These are phyloP conservation scores for Collybia sordida DNA, from an alignment of 768 basidiomycete species.

Conservation along the genomic window DNA sequence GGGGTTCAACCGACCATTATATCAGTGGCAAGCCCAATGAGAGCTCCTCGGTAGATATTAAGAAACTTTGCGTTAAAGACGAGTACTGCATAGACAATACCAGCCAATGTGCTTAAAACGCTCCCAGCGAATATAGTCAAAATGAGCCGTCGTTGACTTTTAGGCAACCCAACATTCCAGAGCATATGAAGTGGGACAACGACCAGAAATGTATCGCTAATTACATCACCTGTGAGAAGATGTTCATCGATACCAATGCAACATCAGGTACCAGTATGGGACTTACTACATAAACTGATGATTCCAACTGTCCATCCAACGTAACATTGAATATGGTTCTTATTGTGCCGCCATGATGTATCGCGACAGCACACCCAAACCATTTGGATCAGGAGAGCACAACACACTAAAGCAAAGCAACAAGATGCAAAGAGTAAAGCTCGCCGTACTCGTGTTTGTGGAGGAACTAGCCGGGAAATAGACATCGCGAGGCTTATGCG, in stretches of 20 bases:
- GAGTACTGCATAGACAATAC: slow-evolving; percentile 18
- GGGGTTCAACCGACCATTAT: slow-evolving; percentile 17
- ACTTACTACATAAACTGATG: slow-evolving; percentile 13
- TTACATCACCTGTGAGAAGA: slow-evolving; percentile 18
- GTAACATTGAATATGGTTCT: slow-evolving; percentile 5
- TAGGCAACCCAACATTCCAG: slow-evolving; percentile 19
- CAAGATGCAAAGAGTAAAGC: slow-evolving; percentile 5
- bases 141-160: slow-evolving; percentile 18
- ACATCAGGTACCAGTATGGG: not conserved
- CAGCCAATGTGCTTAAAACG: slow-evolving; percentile 17
- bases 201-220: slow-evolving; percentile 23
- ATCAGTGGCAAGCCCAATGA: slow-evolving; percentile 10
- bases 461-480: slow-evolving; percentile 11
- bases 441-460: slow-evolving; percentile 1
- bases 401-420: slow-evolving; percentile 8
- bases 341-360: slow-evolving; percentile 11
- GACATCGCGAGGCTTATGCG: slow-evolving; percentile 18
- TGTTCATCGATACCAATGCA: too few relatives aligned
- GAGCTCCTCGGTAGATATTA: slow-evolving; percentile 4
- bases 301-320: slow-evolving; percentile 5
- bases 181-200: slow-evolving; percentile 22
- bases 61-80: slow-evolving; percentile 8
- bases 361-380: slow-evolving; percentile 9
- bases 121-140: slow-evolving; percentile 23
- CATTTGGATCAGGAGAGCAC: slow-evolving; percentile 8